Evolutionary conservation across 2,329 filamentous ascomycete species (phyloP).

Genomic region (Pestalotiopsis sp.): DNA sequence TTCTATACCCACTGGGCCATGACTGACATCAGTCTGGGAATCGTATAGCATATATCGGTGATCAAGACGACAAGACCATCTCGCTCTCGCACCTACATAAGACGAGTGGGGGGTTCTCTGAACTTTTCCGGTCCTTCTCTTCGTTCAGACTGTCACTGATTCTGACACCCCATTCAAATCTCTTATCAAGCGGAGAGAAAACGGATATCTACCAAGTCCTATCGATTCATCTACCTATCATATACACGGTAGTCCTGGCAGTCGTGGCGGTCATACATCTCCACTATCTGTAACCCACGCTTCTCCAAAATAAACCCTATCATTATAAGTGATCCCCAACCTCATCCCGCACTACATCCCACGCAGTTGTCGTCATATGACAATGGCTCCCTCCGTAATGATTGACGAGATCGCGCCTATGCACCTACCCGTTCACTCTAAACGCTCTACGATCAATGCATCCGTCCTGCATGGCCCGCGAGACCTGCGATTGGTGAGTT

Average conservation of each 20-base stretch:
- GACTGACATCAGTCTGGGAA: slow-evolving; percentile 18
- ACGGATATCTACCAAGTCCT: background rate
- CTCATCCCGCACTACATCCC: slow-evolving; percentile 37
- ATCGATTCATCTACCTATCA: background rate
- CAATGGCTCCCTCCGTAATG: slow-evolving; percentile 55
- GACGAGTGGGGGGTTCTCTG: slow-evolving; percentile 22
- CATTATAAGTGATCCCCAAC: slow-evolving; percentile 14
- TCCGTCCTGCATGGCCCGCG: slow-evolving; percentile 60
- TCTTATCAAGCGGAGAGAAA: background rate
- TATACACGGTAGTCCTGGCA: background rate
- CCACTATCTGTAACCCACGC: background rate
- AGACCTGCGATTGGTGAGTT: slow-evolving; percentile 59
- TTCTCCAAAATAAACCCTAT: background rate
- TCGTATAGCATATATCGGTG: slow-evolving; percentile 15
- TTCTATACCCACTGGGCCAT: slow-evolving; percentile 3
- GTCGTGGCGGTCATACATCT: background rate
- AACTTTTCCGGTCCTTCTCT: slow-evolving; percentile 7
- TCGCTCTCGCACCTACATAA: slow-evolving; percentile 23
- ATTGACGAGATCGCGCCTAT: slow-evolving; percentile 42
- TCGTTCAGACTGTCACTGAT: background rate
- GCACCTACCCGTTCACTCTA: slow-evolving; percentile 46
- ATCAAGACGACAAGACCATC: slow-evolving; percentile 9
- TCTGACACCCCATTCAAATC: background rate
- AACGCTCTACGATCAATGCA: slow-evolving; percentile 49
- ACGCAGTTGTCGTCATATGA: slow-evolving; percentile 32